Percentiles rank a stretch among this genome's conserved stretches.
These are phyloP conservation scores for Cercospora zeina DNA, from an alignment of 2,329 filamentous ascomycete genomes.

Conservation along the genomic window DNA sequence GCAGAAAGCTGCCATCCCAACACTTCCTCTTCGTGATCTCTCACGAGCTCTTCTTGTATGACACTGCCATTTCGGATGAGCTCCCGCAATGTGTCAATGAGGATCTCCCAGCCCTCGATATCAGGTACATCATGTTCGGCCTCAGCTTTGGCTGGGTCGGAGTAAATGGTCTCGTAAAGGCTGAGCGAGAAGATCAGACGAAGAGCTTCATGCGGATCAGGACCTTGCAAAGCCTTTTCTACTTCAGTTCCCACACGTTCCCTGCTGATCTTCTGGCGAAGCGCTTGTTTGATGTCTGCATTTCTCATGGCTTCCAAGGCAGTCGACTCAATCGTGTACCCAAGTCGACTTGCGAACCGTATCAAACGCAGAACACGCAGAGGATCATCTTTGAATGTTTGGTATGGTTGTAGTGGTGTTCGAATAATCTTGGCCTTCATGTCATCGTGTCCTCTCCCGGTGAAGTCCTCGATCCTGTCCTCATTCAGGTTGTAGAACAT, in stretches of 20 bases:
- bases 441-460: conserved; percentile 69
- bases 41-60: conserved; percentile 51
- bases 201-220: conserved; percentile 63
- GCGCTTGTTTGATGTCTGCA: conserved; percentile 70
- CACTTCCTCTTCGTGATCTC: conserved; percentile 65
- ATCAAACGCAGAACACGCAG: conserved; percentile 82
- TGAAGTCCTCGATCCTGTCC: conserved; percentile 79
- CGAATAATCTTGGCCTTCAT: conserved; percentile 71
- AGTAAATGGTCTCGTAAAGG: conserved; percentile 73
- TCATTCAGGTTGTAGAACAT: conserved; percentile 93
- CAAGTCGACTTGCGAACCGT: conserved; percentile 81
- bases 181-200: conserved; percentile 64
- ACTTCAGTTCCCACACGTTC: conserved; percentile 85
- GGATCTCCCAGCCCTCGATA: conserved; percentile 60
- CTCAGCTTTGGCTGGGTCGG: conserved; percentile 58
- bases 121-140: conserved; percentile 57
- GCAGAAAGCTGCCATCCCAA: conserved; percentile 75
- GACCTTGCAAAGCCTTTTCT: conserved; percentile 86
- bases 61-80: conserved; percentile 46
- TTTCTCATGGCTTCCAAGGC: conserved; percentile 75
- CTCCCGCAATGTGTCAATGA: conserved; percentile 63
- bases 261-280: conserved; percentile 86
- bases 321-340: conserved; percentile 71
- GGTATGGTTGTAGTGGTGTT: conserved; percentile 81
- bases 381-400: conserved; percentile 94